Evolutionary conservation across 2,329 filamentous ascomycete genomes (phyloP), one percentile per base, ranked within the genome.

Genomic region (Dactylellina drechsleri): DNA sequence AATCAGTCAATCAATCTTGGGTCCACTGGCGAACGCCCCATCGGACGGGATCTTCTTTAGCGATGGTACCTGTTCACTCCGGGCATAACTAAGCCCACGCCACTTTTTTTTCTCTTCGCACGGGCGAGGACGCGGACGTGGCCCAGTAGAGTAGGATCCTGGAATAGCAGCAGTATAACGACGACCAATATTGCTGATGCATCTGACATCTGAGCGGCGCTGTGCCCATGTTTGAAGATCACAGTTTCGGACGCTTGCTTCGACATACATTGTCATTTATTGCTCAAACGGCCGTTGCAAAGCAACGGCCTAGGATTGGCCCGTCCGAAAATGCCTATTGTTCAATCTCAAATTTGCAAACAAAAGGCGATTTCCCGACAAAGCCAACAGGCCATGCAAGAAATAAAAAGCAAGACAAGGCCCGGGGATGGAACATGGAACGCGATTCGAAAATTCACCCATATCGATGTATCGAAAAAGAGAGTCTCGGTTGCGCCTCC

Each of bases 181-280:
- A 36, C 31, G 31, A 36, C 31, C 31, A 36, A 36, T 36, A 36
- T 36, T 36, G 6, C 45, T 40, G 31, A 36, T 36, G 31, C 31
- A 1, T 36, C 31, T 36, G 31, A 36, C 31, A 36, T 36, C 31
- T 36, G 31, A 36, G 31, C 31, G 31, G 50, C 40, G 40, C 50
- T 23, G 7, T n/a, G 49, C 15, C 57, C 50, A 18, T 31, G 50
- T 62, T 54, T 64, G 66, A 64, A 59, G 66, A 71, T 71, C 66
- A 40, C 54, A 26, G 58, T 58, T 64, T 61, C 58, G 41, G 49
- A 54, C 16, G 12, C 47, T 52, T 23, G 20, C 47, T 18, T 23
- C 12, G 43, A 36, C 43, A 47, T 15, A 47, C 43, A 47, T 47
- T 7, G 13, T n/a, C 13, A 18, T 13, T 15, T 36, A 36, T 36